Percentiles rank a stretch among this genome's conserved stretches.
phyloP scores from a whole-genome alignment of 192 early-diverging fungal genomes.

The Podila epicladia region DNA sequence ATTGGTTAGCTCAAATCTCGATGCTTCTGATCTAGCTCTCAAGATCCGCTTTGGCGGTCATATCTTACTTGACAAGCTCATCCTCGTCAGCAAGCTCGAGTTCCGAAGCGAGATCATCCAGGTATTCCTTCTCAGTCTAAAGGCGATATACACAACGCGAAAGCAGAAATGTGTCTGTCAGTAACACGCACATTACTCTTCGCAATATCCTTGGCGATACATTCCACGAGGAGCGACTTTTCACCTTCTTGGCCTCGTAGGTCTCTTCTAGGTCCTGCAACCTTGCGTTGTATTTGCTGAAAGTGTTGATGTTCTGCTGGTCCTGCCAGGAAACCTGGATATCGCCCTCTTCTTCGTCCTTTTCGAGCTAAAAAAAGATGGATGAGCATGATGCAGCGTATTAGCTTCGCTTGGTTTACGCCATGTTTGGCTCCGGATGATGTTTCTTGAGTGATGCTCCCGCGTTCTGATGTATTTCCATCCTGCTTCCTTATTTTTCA shows the following conservation, averaged over 20 bases:
- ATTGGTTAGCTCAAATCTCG: conserved; percentile 9
- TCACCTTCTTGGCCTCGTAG: conserved; percentile 85
- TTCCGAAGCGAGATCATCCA: conserved; percentile 93
- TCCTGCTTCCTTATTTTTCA: background rate
- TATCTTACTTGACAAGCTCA: conserved; percentile 75
- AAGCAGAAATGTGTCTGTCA: background rate
- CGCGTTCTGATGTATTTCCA: background rate
- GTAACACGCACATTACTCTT: background rate
- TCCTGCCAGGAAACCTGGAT: conserved; percentile 97
- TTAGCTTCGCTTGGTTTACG: no score
- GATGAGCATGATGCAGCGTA: no score
- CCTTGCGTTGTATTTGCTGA: conserved; percentile 85
- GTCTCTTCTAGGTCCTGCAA: conserved; percentile 81
- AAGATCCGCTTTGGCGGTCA: no score
- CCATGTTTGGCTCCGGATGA: background rate
- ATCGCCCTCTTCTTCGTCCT: conserved; percentile 83
- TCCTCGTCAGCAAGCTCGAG: conserved; percentile 95
- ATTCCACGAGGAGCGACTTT: background rate
- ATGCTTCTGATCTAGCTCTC: background rate
- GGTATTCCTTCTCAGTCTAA: conserved; percentile 88
- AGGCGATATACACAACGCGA: background rate
- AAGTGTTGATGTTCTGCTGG: conserved; percentile 95
- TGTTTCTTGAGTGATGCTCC: background rate
- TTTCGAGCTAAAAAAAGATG: conserved; percentile 32
- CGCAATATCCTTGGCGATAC: background rate